These are phyloP conservation scores for Botryosphaeria agaves DNA, from an alignment of 2,329 filamentous ascomycete genomes.

Conservation along the genomic window DNA sequence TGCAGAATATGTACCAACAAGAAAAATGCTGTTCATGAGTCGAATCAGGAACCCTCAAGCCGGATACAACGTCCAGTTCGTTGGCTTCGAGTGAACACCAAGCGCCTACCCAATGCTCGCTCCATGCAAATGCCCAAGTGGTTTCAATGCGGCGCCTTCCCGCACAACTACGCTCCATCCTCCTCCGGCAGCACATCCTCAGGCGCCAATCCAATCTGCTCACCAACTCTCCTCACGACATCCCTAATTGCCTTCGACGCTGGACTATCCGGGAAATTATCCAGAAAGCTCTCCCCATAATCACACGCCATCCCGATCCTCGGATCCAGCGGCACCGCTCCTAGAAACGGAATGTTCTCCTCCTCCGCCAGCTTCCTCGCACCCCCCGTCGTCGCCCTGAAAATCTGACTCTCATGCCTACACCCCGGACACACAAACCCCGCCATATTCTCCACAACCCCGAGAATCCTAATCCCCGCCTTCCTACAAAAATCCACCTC, in stretches of 20 bases:
- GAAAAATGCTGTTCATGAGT: no score
- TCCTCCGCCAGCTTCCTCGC: conserved; percentile 66
- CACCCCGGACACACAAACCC: conserved; percentile 94
- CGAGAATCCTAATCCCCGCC: conserved; percentile 74
- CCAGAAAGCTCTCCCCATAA: conserved; percentile 93
- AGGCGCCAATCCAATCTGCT: conserved; percentile 14
- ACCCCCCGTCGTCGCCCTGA: conserved; percentile 79
- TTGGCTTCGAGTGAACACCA: no score
- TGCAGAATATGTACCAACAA: no score
- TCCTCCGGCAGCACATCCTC: conserved; percentile 10
- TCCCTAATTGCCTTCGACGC: conserved; percentile 66
- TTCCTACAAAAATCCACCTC: conserved; percentile 97
- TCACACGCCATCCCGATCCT: conserved; percentile 93
- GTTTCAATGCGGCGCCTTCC: neutral
- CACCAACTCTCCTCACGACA: conserved; percentile 54
- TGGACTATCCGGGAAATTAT: conserved; percentile 83
- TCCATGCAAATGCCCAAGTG: no score
- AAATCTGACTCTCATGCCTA: conserved; percentile 65
- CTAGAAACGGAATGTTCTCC: conserved; percentile 75
- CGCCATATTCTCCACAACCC: conserved; percentile 94
- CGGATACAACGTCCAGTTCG: no score
- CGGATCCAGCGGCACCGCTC: conserved; percentile 79
- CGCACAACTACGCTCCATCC: neutral
- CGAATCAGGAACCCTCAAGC: no score
- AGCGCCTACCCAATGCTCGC: no score